These are phyloP conservation scores for Crithidia thermophila DNA, from an alignment of 208 protist species.

Conservation along the genomic window DNA sequence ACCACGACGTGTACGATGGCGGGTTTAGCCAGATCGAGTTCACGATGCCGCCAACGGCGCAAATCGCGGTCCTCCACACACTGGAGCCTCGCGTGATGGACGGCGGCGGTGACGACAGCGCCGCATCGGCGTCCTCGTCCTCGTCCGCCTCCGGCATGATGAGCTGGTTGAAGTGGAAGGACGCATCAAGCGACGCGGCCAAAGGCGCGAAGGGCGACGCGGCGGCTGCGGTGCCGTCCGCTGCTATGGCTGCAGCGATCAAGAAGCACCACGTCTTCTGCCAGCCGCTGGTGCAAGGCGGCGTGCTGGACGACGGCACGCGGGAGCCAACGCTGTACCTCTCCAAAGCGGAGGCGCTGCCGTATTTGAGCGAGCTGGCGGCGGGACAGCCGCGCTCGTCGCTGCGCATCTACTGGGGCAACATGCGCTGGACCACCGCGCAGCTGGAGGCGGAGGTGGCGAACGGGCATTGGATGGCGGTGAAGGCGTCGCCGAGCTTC, in stretches of 20 bases:
- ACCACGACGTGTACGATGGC: constrained; percentile 85
- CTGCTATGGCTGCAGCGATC: neutral
- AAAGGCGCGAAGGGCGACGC: neutral
- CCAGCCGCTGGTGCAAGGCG: constrained; percentile 60
- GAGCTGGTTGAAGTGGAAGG: constrained; percentile 67
- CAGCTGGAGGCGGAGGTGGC: constrained; percentile 78
- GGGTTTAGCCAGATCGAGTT: constrained; percentile 84
- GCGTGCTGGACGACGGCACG: constrained; percentile 54
- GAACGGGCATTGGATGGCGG: constrained; percentile 87
- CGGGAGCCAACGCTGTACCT: constrained; percentile 80
- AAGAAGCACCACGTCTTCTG: constrained; percentile 54
- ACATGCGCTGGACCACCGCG: constrained; percentile 77
- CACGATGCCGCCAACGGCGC: constrained; percentile 87
- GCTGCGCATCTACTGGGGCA: constrained; percentile 86
- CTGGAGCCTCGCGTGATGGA: constrained; percentile 40
- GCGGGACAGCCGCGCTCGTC: constrained; percentile 75
- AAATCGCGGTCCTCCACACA: constrained; percentile 82
- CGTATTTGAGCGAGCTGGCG: constrained; percentile 72
- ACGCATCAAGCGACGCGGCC: neutral
- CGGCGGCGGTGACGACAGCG: neutral
- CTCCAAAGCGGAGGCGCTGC: constrained; percentile 77
- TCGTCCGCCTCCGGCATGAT: constrained; percentile 27
- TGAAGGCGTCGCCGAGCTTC: constrained; percentile 79
- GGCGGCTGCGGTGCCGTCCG: neutral
- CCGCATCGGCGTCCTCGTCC: constrained; percentile 2